These are phyloP conservation scores for Plantago elongata DNA, from an alignment of 257 asterid genomes.

Conservation along the genomic window DNA sequence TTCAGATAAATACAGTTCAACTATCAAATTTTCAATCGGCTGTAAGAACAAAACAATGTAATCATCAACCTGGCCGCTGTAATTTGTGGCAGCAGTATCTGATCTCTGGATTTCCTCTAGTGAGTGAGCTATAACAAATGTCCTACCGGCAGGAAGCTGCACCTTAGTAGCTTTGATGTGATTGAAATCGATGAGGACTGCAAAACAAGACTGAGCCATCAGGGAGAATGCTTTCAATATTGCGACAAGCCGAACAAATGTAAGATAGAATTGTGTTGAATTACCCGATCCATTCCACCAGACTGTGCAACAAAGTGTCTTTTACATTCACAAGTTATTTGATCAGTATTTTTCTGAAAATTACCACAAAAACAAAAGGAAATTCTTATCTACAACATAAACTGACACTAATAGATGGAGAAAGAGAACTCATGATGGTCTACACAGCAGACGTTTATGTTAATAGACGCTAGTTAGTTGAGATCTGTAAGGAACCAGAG, in stretches of 20 bases:
- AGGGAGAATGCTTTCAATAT: constrained; percentile 67
- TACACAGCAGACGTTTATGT: too few species aligned
- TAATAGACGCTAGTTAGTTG: too few species aligned
- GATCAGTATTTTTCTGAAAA: constrained; percentile 90
- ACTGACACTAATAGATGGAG: too few species aligned
- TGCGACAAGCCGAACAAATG: too few species aligned
- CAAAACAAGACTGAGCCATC: constrained; percentile 91
- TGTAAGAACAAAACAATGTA: too few species aligned
- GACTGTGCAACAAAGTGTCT: constrained; percentile 95
- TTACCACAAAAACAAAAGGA: not conserved
- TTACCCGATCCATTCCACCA: constrained; percentile 99
- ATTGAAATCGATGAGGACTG: constrained; percentile 90
- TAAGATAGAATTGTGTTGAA: constrained; percentile 8
- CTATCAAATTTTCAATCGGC: too few species aligned
- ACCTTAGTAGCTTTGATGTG: constrained; percentile 85
- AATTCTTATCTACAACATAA: too few species aligned
- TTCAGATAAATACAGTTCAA: too few species aligned
- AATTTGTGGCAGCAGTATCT: constrained; percentile 90
- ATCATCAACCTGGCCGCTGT: constrained; percentile 62
- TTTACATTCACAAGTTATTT: constrained; percentile 91
- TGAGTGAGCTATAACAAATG: constrained; percentile 85
- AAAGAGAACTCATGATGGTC: too few species aligned
- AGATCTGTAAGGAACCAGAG: too few species aligned
- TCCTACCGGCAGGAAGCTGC: constrained; percentile 85
- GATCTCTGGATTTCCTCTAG: constrained; percentile 92